Percentiles rank a stretch among this genome's conserved stretches.
Conservation (phyloP, 2,329 filamentous ascomycete species). For the Diaporthe velutina region DNA sequence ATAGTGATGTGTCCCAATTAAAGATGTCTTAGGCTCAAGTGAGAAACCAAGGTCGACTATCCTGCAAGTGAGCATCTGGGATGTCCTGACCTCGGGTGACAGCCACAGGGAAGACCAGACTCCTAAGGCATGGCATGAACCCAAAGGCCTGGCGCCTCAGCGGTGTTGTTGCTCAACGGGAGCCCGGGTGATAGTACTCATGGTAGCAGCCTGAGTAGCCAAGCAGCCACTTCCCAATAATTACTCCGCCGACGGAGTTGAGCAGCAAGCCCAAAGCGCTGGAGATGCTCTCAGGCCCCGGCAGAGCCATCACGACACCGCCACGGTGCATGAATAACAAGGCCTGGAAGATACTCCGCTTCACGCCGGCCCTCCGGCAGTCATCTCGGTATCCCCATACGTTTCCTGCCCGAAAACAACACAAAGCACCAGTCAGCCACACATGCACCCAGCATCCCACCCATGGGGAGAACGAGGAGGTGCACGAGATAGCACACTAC, state of each 20-base stretch:
- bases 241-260: slow-evolving; percentile 31
- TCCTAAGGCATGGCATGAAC: background rate
- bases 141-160: background rate
- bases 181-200: slow-evolving; percentile 29
- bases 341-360: slow-evolving; percentile 32
- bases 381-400: slow-evolving; percentile 38
- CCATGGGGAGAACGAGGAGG: background rate
- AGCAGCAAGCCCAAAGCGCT: slow-evolving; percentile 18
- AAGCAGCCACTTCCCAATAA: slow-evolving; percentile 34
- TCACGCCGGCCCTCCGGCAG: slow-evolving; percentile 27
- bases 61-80: background rate
- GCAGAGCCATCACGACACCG: slow-evolving; percentile 33
- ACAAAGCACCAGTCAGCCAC: background rate
- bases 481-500: background rate
- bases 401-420: slow-evolving; percentile 18
- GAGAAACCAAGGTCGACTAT: background rate
- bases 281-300: slow-evolving; percentile 27
- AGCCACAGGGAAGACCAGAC: too few species aligned
- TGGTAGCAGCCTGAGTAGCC: slow-evolving; percentile 31
- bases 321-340: slow-evolving; percentile 37
- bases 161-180: background rate
- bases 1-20: background rate
- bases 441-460: background rate
- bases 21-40: background rate
- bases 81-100: background rate